Evolutionary conservation across 1,284 basidiomycete species (phyloP).

Genomic region (Trichosporon inkin): DNA sequence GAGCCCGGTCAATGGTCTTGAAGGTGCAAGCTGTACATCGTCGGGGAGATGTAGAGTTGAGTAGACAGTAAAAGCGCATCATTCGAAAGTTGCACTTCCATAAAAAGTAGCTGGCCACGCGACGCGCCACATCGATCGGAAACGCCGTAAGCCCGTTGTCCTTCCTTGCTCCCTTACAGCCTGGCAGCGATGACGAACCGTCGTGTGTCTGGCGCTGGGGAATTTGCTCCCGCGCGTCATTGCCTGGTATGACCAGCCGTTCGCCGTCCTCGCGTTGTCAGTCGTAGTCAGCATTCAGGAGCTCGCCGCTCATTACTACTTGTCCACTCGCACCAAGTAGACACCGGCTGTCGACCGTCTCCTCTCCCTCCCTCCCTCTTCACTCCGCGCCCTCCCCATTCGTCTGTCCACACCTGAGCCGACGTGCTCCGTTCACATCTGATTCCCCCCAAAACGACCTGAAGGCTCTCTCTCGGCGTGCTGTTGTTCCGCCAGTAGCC

Average conservation of each 20-base stretch:
- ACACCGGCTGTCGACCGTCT: not conserved
- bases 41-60: not conserved
- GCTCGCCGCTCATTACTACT: constrained; percentile 7
- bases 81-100: not conserved
- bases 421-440: not conserved
- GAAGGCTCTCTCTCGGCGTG: constrained; percentile 1
- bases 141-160: not conserved
- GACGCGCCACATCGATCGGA: not conserved
- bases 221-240: not conserved
- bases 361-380: not conserved
- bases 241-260: constrained; percentile 2
- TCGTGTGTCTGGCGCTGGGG: not conserved
- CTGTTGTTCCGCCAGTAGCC: not conserved
- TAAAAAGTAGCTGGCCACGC: constrained; percentile 6
- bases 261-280: constrained; percentile 2
- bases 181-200: constrained; percentile 7
- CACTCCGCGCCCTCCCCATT: not conserved
- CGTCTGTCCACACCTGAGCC: not conserved
- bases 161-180: not conserved
- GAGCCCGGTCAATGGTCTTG: constrained; percentile 6
- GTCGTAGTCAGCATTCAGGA: constrained; percentile 6
- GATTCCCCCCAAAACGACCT: not conserved
- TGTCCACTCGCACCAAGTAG: constrained; percentile 5
- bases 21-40: constrained; percentile 5
- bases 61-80: not conserved